Percentiles rank a stretch among this genome's conserved stretches.
Evolutionary conservation across 306 rosid genomes (phyloP).

Genomic region (Prunus davidiana): DNA sequence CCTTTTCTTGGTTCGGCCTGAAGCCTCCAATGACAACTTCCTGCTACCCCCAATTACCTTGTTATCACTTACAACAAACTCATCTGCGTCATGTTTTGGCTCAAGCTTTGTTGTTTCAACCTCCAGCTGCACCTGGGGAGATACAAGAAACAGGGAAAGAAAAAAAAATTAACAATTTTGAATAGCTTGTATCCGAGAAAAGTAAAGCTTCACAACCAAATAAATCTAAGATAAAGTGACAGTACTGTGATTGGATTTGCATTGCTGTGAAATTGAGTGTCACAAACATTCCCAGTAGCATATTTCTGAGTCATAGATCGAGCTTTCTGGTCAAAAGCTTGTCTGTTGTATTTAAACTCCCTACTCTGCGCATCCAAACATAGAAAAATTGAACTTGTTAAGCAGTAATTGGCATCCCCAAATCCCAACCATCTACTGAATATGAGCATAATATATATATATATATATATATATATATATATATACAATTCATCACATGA

Average conservation of each 20-base stretch:
- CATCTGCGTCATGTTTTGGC: background rate
- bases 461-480: no score
- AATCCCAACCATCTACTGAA: background rate
- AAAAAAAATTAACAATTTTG: background rate
- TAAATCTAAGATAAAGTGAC: background rate
- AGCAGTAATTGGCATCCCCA: background rate
- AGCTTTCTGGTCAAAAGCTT: slow-evolving; percentile 43
- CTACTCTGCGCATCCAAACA: slow-evolving; percentile 27
- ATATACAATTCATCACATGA: background rate
- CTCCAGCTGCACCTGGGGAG: slow-evolving; percentile 16
- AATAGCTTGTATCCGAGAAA: background rate
- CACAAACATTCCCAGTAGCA: slow-evolving; percentile 22
- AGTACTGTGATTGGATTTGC: slow-evolving; percentile 18
- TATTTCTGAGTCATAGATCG: slow-evolving; percentile 37
- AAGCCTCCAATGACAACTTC: slow-evolving; percentile 27
- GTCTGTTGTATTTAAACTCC: slow-evolving; percentile 41
- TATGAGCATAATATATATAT: no score
- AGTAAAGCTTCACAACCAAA: background rate
- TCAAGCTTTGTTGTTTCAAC: background rate
- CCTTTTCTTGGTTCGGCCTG: background rate
- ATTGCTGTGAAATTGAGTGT: background rate
- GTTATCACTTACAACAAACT: slow-evolving; percentile 1
- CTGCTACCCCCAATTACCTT: slow-evolving; percentile 15
- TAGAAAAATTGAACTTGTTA: background rate
- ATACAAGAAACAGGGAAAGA: background rate